Percentiles rank a stretch among this genome's conserved stretches.
These are phyloP conservation scores for Candida stauntonica DNA, from an alignment of 805 yeast species.

Conservation along the genomic window DNA sequence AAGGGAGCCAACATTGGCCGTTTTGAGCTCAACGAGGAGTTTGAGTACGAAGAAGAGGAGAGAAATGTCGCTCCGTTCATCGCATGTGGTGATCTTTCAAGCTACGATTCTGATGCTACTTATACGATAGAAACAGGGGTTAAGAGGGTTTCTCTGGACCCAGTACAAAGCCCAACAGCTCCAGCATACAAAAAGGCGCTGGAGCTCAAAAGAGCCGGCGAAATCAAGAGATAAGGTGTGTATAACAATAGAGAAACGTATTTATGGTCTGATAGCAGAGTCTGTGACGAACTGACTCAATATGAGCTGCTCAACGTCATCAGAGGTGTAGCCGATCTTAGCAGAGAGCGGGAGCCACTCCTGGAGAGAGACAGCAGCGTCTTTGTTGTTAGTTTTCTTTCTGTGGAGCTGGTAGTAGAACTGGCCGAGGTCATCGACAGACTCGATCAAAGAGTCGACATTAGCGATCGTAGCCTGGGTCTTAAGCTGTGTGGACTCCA, in stretches of 20 bases:
- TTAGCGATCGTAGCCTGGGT: constrained; percentile 17
- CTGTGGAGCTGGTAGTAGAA: constrained; percentile 25
- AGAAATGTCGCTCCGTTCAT: constrained; percentile 83
- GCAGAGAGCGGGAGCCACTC: constrained; percentile 30
- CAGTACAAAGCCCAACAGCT: constrained; percentile 93
- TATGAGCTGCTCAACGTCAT: constrained; percentile 26
- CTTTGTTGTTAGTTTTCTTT: constrained; percentile 18
- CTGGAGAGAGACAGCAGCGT: constrained; percentile 15
- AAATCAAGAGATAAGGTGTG: constrained; percentile 32
- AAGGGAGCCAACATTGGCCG: constrained; percentile 58
- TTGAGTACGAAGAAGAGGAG: constrained; percentile 51
- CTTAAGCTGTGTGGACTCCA: constrained; percentile 20
- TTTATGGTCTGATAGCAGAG: constrained; percentile 21
- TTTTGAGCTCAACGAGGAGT: constrained; percentile 41
- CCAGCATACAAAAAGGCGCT: constrained; percentile 95
- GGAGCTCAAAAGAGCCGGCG: constrained; percentile 78
- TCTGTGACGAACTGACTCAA: constrained; percentile 22
- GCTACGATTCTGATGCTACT: constrained; percentile 94
- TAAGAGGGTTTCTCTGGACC: constrained; percentile 58
- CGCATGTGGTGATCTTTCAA: constrained; percentile 90
- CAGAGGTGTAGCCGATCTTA: constrained; percentile 26
- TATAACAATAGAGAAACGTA: not conserved
- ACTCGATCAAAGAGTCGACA: constrained; percentile 23
- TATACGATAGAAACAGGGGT: constrained; percentile 44
- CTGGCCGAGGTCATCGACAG: constrained; percentile 24